These are phyloP conservation scores for Auriculariales sp. DNA, from an alignment of 768 basidiomycete species.

Conservation along the genomic window DNA sequence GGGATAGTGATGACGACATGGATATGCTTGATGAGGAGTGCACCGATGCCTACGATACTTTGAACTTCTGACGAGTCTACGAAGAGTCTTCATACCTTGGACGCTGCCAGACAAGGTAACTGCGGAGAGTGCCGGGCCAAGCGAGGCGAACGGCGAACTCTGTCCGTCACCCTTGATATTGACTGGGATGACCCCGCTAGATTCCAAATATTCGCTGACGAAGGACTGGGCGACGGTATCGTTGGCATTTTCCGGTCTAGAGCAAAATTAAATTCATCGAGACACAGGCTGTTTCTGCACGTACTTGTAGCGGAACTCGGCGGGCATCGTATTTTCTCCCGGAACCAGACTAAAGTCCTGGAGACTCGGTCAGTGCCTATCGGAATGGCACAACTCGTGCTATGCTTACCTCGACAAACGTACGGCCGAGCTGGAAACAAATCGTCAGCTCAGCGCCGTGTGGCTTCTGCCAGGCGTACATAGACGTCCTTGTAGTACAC, in stretches of 20 bases:
- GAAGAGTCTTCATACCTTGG: slow-evolving; percentile 33
- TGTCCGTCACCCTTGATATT: slow-evolving; percentile 42
- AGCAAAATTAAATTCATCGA: not conserved
- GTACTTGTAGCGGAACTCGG: slow-evolving; percentile 59
- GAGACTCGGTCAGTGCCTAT: not conserved
- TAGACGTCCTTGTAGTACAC: slow-evolving; percentile 38
- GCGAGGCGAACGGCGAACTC: slow-evolving; percentile 48
- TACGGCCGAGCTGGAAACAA: slow-evolving; percentile 32
- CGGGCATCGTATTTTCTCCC: slow-evolving; percentile 33
- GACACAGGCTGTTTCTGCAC: slow-evolving; percentile 22
- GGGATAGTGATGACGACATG: slow-evolving; percentile 36
- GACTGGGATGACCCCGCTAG: slow-evolving; percentile 29
- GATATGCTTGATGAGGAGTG: slow-evolving; percentile 36
- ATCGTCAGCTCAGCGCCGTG: not conserved
- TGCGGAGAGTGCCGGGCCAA: slow-evolving; percentile 39
- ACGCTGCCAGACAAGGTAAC: slow-evolving; percentile 36
- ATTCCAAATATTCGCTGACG: slow-evolving; percentile 44
- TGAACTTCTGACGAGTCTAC: slow-evolving; percentile 19
- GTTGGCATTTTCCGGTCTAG: not conserved
- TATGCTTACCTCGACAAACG: slow-evolving; percentile 37
- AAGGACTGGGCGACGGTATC: slow-evolving; percentile 26
- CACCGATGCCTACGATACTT: slow-evolving; percentile 6
- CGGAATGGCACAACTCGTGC: not conserved
- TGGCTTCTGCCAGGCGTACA: slow-evolving; percentile 5
- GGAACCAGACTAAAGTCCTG: slow-evolving; percentile 45